Percentiles rank a stretch among this genome's conserved stretches.
phyloP scores from a whole-genome alignment of 2,329 filamentous ascomycete species.

The Myriangium duriaei region DNA sequence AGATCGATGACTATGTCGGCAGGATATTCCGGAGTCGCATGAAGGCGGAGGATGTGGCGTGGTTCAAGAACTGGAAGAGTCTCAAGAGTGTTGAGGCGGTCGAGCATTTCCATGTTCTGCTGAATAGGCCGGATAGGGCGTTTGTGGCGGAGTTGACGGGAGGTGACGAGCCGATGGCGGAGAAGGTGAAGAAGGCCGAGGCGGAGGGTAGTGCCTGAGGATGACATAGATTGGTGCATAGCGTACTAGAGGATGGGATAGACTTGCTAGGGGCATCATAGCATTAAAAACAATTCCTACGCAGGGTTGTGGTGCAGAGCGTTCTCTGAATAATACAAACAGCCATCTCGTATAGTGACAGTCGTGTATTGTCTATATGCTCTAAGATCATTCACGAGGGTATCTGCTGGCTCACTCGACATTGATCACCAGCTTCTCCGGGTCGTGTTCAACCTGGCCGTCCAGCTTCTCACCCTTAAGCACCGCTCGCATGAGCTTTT shows the following conservation, averaged over 20 bases:
- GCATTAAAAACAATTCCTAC: no score
- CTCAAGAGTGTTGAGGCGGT: conserved; percentile 77
- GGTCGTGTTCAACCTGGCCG: conserved; percentile 15
- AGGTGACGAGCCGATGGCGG: conserved; percentile 53
- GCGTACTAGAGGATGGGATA: no score
- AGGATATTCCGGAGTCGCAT: conserved; percentile 49
- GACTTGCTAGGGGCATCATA: no score
- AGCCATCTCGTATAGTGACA: no score
- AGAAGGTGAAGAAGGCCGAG: conserved; percentile 15
- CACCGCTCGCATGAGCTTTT: conserved; percentile 39
- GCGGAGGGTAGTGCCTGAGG: no score
- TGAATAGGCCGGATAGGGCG: conserved; percentile 58
- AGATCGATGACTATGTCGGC: conserved; percentile 60
- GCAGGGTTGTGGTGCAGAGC: no score
- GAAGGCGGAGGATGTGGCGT: conserved; percentile 47
- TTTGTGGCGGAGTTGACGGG: conserved; percentile 61
- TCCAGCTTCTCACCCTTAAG: conserved; percentile 18
- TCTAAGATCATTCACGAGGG: no score
- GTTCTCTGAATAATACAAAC: no score
- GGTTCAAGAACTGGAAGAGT: conserved; percentile 87
- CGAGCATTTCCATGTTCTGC: conserved; percentile 92
- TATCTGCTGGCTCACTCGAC: conserved; percentile 9
- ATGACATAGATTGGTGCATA: background rate
- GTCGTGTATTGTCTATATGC: background rate
- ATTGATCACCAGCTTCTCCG: conserved; percentile 12